Base-by-base conservation (phyloP, 2,329 filamentous ascomycete species). In the Botrytis elliptica region DNA sequence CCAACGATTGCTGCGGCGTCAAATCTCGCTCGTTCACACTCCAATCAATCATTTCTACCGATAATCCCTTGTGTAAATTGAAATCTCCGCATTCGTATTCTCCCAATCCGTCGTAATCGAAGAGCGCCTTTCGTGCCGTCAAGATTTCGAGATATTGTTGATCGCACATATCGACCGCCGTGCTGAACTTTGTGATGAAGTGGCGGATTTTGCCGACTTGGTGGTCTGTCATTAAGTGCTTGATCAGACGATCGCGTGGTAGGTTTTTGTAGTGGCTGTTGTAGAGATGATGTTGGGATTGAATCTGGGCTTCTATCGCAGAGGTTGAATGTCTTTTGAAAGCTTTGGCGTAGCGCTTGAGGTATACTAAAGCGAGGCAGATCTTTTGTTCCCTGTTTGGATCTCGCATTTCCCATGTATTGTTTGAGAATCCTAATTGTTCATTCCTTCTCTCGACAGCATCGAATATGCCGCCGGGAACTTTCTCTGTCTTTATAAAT, bases 1-100 rank as follows among this genome's bases (percentile, higher is more conserved):
- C 14, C 22, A 7, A n/a, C 22, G 3, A 42, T 4, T 18, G 14
- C 38, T 18, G 14, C 22, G 67, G 67, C 20, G n/a, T 44, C 40
- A 60, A 2, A 44, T 42, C 6, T 9, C 3, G 67, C 55, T 70
- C 67, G 44, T 46, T 33, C 7, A 60, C 40, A 1, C 22, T 14
- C 67, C 67, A 70, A 44, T 62, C n/a, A 18, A 70, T 62, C 67
- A 60, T 46, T 18, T 70, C 67, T n/a, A 25, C 52, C 8, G 52
- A 46, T 0, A 29, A 40, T 18, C 20, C 29, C 52, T 33, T 18
- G 1, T 46, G 42, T 20, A n/a, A 12, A 70, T 44, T 33, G 10
- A 70, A 44, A 18, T 36, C 40, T 10, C 42, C 52, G 22, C 55
- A 70, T 20, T 62, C 52, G 7, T n/a, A 63, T 20, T 29, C 4